Evolutionary conservation across 2,329 filamentous ascomycete genomes (phyloP).

Genomic region (Paracoccidioides brasiliensis): DNA sequence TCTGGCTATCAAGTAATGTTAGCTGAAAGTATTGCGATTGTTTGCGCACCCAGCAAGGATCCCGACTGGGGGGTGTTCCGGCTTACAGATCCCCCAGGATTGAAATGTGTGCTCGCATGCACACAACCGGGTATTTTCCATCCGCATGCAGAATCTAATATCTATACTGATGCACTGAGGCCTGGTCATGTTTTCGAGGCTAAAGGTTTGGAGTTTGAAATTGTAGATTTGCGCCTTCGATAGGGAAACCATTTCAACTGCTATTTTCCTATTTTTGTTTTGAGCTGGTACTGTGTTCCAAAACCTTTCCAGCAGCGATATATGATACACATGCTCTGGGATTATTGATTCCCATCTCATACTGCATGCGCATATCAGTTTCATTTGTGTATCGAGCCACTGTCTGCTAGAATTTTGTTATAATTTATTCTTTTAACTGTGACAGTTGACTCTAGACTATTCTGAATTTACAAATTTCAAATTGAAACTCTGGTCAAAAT

Average conservation of each 20-base stretch:
- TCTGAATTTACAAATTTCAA: neutral
- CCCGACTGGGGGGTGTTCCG: constrained; percentile 79
- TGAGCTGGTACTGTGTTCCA: no score
- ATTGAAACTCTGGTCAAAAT: neutral
- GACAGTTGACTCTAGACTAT: neutral
- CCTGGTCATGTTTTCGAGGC: constrained; percentile 61
- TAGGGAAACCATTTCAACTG: neutral
- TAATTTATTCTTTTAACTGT: neutral
- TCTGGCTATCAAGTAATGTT: constrained; percentile 93
- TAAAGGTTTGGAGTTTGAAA: constrained; percentile 51
- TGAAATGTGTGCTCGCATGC: constrained; percentile 74
- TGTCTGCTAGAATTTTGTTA: neutral
- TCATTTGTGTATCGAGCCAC: neutral
- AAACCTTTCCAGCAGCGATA: no score
- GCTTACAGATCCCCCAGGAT: constrained; percentile 80
- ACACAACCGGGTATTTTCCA: constrained; percentile 72
- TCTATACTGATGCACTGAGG: constrained; percentile 63
- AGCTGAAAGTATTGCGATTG: constrained; percentile 90
- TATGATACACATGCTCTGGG: neutral
- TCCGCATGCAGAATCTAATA: constrained; percentile 53
- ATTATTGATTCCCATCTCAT: neutral
- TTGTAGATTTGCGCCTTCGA: constrained; percentile 46
- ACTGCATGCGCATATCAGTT: neutral
- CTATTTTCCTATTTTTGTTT: neutral
- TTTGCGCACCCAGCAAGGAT: constrained; percentile 73